Base-by-base conservation (phyloP, 192 early-diverging fungal species). In the Coemansia sp. region DNA sequence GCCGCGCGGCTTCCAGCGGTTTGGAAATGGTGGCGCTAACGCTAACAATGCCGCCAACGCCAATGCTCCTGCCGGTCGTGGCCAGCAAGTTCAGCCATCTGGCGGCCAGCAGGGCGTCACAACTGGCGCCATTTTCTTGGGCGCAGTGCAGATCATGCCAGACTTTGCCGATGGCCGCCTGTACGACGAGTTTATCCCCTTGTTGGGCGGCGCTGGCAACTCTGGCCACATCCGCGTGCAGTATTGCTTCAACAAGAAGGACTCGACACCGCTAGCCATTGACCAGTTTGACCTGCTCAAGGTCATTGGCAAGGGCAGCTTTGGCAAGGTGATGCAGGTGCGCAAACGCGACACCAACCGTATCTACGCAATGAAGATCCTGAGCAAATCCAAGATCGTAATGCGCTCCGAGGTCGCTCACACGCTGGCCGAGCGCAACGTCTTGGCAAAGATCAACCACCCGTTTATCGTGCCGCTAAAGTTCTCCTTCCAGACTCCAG, bases 321-420 rank as follows among this genome's bases (percentile, higher is more conserved):
- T 97, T 85, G 95, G 94, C 67, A 98, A 96, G 85, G 96, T 98
- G 78, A 93, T 94, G 89, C 93, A 94, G 78, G 95, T 96, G 52
- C 93, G 95, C 56, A 96, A 96, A 73, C 87, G 87, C 66, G 92
- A 94, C 79, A 91, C 93, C 37, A 87, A 87, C 71, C 93, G 96
- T 50, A 96, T 98, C 76, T 99, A 98, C 77, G 96, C 96, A 56
- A 93, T 99, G 93, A 98, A 98, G 79, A 94, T 96, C 45, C 81
- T 98, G 32, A 88, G 87, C 37, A 99, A 99, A 80, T 89, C 90
- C 37, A 91, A 96, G 76, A 97, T 98, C 67, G 92, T 99, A 34
- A 92, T 95, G 61, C 88, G 94, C 27, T 89, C 90, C 0, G 94
- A 99, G 75, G 93, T 99, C 27, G 88, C 91, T 13, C 97, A 99